Evolutionary conservation across 1,284 basidiomycete genomes (phyloP).

Genomic region (Amylostereum chailletii): DNA sequence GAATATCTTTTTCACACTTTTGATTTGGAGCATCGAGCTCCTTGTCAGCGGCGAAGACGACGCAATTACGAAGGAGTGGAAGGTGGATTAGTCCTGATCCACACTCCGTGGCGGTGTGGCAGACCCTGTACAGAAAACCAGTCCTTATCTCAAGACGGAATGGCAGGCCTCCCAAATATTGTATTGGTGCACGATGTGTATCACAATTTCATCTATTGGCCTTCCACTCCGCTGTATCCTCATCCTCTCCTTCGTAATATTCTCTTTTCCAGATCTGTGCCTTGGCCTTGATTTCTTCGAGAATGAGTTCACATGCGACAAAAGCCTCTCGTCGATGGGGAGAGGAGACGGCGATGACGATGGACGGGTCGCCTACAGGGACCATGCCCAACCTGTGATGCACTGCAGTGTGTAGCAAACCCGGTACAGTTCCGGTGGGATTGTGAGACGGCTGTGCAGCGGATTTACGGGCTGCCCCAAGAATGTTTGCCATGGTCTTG

Average conservation of each 20-base stretch:
- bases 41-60: slow-evolving; percentile 73
- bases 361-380: slow-evolving; percentile 72
- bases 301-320: slow-evolving; percentile 67
- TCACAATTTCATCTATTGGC: slow-evolving; percentile 31
- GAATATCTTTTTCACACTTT: slow-evolving; percentile 76
- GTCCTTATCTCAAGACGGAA: no score
- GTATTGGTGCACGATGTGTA: no score
- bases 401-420: slow-evolving; percentile 48
- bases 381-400: slow-evolving; percentile 78
- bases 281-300: slow-evolving; percentile 77
- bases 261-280: slow-evolving; percentile 90
- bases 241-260: slow-evolving; percentile 62
- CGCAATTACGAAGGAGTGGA: slow-evolving; percentile 63
- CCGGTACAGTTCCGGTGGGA: slow-evolving; percentile 19
- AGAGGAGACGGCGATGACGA: slow-evolving; percentile 81
- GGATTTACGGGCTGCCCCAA: slow-evolving; percentile 36
- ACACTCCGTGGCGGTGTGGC: no score
- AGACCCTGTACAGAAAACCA: neutral
- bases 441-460: slow-evolving; percentile 37
- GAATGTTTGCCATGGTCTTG: slow-evolving; percentile 64
- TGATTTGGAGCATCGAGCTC: slow-evolving; percentile 75
- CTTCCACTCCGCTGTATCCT: slow-evolving; percentile 67
- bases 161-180: no score
- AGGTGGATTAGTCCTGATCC: slow-evolving; percentile 47
- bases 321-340: slow-evolving; percentile 81